Evolutionary conservation across 2,329 filamentous ascomycete genomes (phyloP).

Genomic region (Beauveria caledonica): DNA sequence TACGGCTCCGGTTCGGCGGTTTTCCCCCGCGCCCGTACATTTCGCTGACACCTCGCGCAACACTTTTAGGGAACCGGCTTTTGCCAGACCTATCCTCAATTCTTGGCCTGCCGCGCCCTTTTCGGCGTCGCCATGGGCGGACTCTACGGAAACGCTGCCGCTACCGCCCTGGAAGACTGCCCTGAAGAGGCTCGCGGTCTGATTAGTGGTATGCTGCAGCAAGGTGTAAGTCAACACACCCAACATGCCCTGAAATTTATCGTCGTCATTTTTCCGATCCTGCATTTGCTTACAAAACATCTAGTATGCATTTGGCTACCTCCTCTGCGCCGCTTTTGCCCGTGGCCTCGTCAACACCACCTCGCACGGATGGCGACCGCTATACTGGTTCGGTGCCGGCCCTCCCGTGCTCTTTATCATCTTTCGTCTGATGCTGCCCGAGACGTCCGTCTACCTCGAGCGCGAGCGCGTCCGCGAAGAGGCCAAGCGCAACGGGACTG

Average conservation of each 20-base stretch:
- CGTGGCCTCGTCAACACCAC: constrained; percentile 68
- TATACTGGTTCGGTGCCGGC: constrained; percentile 83
- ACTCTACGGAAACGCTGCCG: constrained; percentile 68
- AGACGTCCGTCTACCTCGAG: constrained; percentile 66
- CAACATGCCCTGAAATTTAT: not conserved
- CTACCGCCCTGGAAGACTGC: constrained; percentile 70
- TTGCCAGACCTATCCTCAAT: constrained; percentile 57
- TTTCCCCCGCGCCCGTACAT: not conserved
- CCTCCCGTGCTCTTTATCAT: constrained; percentile 74
- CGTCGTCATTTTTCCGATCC: too few relatives aligned
- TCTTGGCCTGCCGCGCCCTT: constrained; percentile 64
- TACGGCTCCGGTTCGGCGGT: constrained; percentile 1
- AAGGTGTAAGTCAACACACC: constrained; percentile 40
- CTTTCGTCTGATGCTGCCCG: constrained; percentile 68
- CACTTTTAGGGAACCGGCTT: constrained; percentile 53
- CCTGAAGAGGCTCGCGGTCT: constrained; percentile 61
- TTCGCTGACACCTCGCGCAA: not conserved
- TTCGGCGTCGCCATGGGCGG: constrained; percentile 81
- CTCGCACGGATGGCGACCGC: constrained; percentile 69
- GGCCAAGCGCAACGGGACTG: constrained; percentile 17
- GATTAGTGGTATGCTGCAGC: constrained; percentile 68
- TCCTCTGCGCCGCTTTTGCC: constrained; percentile 50
- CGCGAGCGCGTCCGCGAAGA: constrained; percentile 54
- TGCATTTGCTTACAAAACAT: not conserved
- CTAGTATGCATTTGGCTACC: constrained; percentile 56